Evolutionary conservation across 106 monocot species (phyloP).

Genomic region (Dioscorea zingiberensis): DNA sequence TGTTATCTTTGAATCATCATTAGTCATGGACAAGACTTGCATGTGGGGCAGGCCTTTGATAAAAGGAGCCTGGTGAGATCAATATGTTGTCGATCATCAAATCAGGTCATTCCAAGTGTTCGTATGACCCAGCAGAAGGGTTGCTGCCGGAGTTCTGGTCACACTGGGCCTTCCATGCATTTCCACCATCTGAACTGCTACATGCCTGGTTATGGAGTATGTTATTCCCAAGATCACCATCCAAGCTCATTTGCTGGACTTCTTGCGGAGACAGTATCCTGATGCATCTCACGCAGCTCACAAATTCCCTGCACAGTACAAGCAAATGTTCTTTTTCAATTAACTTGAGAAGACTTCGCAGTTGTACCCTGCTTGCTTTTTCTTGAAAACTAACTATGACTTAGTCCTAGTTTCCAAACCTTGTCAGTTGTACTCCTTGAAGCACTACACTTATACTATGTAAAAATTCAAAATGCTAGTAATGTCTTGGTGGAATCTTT

Average conservation of each 20-base stretch:
- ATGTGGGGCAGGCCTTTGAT: not conserved
- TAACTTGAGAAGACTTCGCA: not conserved
- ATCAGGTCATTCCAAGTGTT: conserved; percentile 41
- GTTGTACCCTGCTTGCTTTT: not conserved
- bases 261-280: conserved; percentile 75
- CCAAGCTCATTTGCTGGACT: conserved; percentile 82
- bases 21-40: not conserved
- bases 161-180: conserved; percentile 60
- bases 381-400: too few relatives aligned
- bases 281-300: conserved; percentile 61
- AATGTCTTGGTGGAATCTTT: too few relatives aligned
- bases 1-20: not conserved
- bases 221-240: conserved; percentile 51
- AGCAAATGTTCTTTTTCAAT: not conserved
- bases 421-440: too few relatives aligned
- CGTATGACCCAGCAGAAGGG: conserved; percentile 52
- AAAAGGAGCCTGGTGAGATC: not conserved
- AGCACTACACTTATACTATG: too few relatives aligned
- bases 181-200: conserved; percentile 69
- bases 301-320: conserved; percentile 63
- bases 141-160: conserved; percentile 47
- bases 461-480: too few relatives aligned
- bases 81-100: not conserved
- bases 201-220: conserved; percentile 56
- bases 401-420: too few relatives aligned